Conservation (phyloP, 116 monocot species). For the Cymodocea nodosa region DNA sequence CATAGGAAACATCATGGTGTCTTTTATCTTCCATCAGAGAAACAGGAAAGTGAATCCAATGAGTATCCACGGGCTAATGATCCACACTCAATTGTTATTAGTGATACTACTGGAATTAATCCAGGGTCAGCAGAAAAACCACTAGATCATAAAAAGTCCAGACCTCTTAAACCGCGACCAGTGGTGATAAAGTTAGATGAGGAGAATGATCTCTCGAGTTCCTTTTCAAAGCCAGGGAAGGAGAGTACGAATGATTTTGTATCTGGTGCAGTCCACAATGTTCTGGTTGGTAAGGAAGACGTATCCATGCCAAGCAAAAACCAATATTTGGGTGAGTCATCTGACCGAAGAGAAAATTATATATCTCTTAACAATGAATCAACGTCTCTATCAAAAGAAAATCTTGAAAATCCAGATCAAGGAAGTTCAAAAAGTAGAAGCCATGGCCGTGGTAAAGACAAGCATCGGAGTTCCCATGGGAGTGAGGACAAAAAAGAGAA, state of each 20-base stretch:
- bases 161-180: constrained; percentile 54
- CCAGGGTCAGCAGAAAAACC: constrained; percentile 33
- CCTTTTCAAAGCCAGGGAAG: constrained; percentile 9
- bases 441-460: constrained; percentile 36
- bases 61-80: constrained; percentile 70
- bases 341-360: constrained; percentile 15
- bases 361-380: constrained; percentile 3
- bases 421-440: constrained; percentile 37
- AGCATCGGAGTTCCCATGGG: constrained; percentile 18
- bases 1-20: constrained; percentile 76
- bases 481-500: constrained; percentile 27
- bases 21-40: constrained; percentile 64
- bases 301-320: constrained; percentile 12
- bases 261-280: constrained; percentile 45
- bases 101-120: constrained; percentile 22
- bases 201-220: constrained; percentile 16
- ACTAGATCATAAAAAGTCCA: constrained; percentile 24
- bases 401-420: constrained; percentile 12
- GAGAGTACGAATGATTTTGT: constrained; percentile 33
- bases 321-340: constrained; percentile 17
- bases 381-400: constrained; percentile 18
- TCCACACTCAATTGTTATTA: not conserved
- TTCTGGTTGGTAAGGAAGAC: constrained; percentile 28
- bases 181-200: constrained; percentile 80
- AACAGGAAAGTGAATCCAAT: constrained; percentile 28